Conservation (phyloP, 352 stramenopile genomes). For the Blastocystis sp. region DNA sequence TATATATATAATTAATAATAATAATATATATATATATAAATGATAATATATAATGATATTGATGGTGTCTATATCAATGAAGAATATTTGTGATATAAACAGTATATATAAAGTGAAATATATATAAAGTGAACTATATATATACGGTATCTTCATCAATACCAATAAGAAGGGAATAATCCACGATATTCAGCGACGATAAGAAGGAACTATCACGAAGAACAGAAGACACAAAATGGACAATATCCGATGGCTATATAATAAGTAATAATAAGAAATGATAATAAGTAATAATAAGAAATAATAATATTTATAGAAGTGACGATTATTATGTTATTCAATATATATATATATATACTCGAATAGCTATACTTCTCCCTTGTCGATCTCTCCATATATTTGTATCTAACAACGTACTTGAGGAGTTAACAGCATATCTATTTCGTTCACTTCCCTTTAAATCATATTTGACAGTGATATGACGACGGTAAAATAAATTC, state of each 20-base stretch:
- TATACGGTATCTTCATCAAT: slow-evolving; percentile 24
- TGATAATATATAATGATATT: too few relatives aligned
- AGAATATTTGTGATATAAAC: too few relatives aligned
- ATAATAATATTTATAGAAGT: slow-evolving; percentile 20
- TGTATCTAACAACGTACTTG: slow-evolving; percentile 33
- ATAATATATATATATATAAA: too few relatives aligned
- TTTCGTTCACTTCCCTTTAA: slow-evolving; percentile 35
- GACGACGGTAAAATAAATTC: slow-evolving; percentile 31
- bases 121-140: not conserved
- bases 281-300: slow-evolving; percentile 28
- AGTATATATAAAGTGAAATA: too few relatives aligned
- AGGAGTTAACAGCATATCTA: slow-evolving; percentile 22
- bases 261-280: slow-evolving; percentile 23
- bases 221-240: too few relatives aligned
- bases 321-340: not conserved
- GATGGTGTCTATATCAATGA: too few relatives aligned
- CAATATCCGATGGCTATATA: too few relatives aligned
- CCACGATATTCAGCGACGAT: too few relatives aligned
- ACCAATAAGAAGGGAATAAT: slow-evolving; percentile 32
- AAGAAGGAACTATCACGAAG: too few relatives aligned
- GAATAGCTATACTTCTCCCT: slow-evolving; percentile 21
- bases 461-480: slow-evolving; percentile 28
- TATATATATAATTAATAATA: not conserved
- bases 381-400: slow-evolving; percentile 40
- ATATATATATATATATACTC: not conserved